Evolutionary conservation across 768 basidiomycete genomes (phyloP), one percentile per base, ranked within the genome.

Genomic region (Chiua virens): DNA sequence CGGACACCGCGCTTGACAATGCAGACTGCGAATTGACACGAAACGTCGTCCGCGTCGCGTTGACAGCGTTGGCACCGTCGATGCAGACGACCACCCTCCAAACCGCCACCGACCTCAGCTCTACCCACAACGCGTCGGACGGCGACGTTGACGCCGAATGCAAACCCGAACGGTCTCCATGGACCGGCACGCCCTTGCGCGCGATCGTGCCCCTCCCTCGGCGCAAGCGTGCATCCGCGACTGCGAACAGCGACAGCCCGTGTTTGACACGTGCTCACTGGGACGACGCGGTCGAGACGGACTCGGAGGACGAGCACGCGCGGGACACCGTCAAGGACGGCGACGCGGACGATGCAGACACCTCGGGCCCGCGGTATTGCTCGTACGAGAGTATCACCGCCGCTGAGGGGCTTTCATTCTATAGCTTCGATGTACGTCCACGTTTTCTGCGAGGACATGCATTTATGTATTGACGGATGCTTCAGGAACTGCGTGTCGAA

Each of bases 391-490:
- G 66, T 17, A 67, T 67, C 52, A 61, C 57, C 2, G 68, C 68
- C 21, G 39, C 51, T 3, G 45, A 43, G 13, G 66, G 68, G 8
- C 61, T 68, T 0, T 17, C 45, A 0, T 52, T 47, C 0, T 63
- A 61, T 61, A 70, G 68, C 50, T 67, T 67, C 52, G 66, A 67
- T 57, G 66, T 63, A n/a, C n/a, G 54, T 37, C 36, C 1, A 28
- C 18, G 8, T 7, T 21, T 8, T 18, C n/a, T 10, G 9, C 11
- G 25, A 20, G 37, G 36, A n/a, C n/a, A 14, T 21, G 14, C 5
- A 5, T 18, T 47, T 22, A n/a, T n/a, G n/a, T n/a, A n/a, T 4
- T 8, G 15, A n/a, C 8, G 3, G n/a, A n/a, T n/a, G n/a, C n/a
- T 11, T 3, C 13, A 50, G 66, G 66, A 67, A 46, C 45, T 67